A percentile compares a stretch with the other conserved stretches of the same genome.
Evolutionary conservation across 2,329 filamentous ascomycete species (phyloP).

Genomic region (Pseudophaeomoniella oleicola): DNA sequence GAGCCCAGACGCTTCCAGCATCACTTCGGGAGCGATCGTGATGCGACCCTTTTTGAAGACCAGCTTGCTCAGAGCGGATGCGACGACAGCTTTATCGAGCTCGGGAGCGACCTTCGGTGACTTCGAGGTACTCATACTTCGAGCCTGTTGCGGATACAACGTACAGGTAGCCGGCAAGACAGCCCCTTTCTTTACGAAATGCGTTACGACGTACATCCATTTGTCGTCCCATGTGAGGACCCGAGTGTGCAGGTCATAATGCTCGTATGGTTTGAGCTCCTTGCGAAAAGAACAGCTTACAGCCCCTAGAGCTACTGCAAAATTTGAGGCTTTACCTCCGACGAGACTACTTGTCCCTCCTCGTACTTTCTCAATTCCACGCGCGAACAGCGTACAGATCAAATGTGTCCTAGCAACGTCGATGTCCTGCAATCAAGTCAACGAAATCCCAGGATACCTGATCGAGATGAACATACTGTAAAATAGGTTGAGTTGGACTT

Average conservation of each 20-base stretch:
- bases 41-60: slow-evolving; percentile 9
- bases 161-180: slow-evolving; percentile 4
- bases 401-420: slow-evolving; percentile 32
- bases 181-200: slow-evolving; percentile 11
- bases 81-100: slow-evolving; percentile 25
- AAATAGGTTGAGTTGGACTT: slow-evolving; percentile 44
- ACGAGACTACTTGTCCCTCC: slow-evolving; percentile 4
- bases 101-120: background rate
- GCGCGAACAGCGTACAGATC: slow-evolving; percentile 18
- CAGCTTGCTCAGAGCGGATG: slow-evolving; percentile 8
- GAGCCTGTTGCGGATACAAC: slow-evolving; percentile 4
- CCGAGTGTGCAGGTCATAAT: slow-evolving; percentile 14
- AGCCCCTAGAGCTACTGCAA: slow-evolving; percentile 10
- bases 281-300: slow-evolving; percentile 11
- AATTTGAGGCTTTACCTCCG: slow-evolving; percentile 5
- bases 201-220: slow-evolving; percentile 17
- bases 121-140: background rate
- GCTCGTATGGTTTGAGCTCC: slow-evolving; percentile 12
- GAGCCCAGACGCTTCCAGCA: slow-evolving; percentile 11
- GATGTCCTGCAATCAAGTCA: background rate
- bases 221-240: slow-evolving; percentile 17
- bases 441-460: too few relatives aligned
- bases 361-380: slow-evolving; percentile 7
- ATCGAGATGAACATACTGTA: too few relatives aligned
- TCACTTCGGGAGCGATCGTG: slow-evolving; percentile 19